Conservation (phyloP, 2,329 filamentous ascomycete genomes). For the Leptographium lundbergii region DNA sequence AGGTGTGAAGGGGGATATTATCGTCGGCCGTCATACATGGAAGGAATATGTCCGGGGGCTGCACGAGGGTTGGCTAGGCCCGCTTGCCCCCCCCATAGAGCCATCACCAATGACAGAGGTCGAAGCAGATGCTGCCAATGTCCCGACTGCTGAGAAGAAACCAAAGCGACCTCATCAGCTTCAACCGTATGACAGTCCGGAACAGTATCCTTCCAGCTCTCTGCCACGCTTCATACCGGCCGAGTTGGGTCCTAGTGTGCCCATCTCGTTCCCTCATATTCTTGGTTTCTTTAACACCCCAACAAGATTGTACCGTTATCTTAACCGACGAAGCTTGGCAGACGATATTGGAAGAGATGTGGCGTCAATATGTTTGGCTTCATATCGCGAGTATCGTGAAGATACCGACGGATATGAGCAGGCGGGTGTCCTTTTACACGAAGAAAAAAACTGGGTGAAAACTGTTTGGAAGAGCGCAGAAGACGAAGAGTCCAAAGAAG, state of each 20-base stretch:
- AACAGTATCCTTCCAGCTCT: constrained; percentile 55
- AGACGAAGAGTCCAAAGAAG: neutral
- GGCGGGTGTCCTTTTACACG: constrained; percentile 49
- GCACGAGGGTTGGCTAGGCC: constrained; percentile 93
- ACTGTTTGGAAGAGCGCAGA: constrained; percentile 46
- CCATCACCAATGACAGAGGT: constrained; percentile 16
- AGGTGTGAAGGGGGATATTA: constrained; percentile 69
- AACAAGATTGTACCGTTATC: constrained; percentile 72
- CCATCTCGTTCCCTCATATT: constrained; percentile 74
- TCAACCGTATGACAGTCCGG: constrained; percentile 59
- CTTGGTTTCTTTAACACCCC: constrained; percentile 89
- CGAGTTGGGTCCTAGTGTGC: constrained; percentile 58
- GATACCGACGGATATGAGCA: constrained; percentile 42
- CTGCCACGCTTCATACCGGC: constrained; percentile 55
- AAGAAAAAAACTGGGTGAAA: constrained; percentile 79
- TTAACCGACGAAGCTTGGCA: constrained; percentile 73
- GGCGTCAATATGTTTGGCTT: constrained; percentile 66
- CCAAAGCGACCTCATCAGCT: constrained; percentile 48
- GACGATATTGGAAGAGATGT: constrained; percentile 81
- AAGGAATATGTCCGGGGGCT: constrained; percentile 91
- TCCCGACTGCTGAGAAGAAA: constrained; percentile 38
- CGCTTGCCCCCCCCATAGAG: constrained; percentile 50
- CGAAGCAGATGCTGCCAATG: constrained; percentile 36
- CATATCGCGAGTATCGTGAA: constrained; percentile 36
- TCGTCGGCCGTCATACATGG: constrained; percentile 87